Evolutionary conservation across 2,329 filamentous ascomycete genomes (phyloP).

Genomic region (Arthrobotrys megalospora): DNA sequence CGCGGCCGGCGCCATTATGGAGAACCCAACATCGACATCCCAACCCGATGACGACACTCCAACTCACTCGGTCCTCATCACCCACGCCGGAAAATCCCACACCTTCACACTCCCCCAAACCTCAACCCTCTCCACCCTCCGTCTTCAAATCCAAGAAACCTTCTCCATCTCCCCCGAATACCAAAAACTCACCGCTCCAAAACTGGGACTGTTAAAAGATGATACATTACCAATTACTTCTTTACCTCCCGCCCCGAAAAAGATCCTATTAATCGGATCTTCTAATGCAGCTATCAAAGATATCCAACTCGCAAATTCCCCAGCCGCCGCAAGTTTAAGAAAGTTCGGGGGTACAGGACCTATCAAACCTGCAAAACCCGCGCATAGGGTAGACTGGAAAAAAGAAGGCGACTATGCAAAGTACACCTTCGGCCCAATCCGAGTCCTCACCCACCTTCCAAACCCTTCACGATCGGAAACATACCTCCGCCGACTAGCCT

Average conservation of each 20-base stretch:
- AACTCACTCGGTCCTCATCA: conserved; percentile 67
- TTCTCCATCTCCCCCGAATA: conserved; percentile 74
- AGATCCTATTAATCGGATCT: conserved; percentile 72
- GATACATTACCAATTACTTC: conserved; percentile 71
- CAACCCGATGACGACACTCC: conserved; percentile 65
- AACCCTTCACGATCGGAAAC: conserved; percentile 78
- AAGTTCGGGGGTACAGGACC: conserved; percentile 67
- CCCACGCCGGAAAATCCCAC: conserved; percentile 70
- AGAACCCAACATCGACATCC: conserved; percentile 5
- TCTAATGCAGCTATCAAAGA: conserved; percentile 71
- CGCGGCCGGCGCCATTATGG: too few species aligned
- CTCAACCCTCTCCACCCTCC: conserved; percentile 74
- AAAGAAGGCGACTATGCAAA: conserved; percentile 73
- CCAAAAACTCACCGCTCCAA: conserved; percentile 79
- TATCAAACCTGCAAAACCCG: conserved; percentile 68
- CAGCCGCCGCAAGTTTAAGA: conserved; percentile 62
- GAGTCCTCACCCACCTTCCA: conserved; percentile 83
- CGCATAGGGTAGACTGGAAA: conserved; percentile 68
- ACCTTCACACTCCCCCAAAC: conserved; percentile 69
- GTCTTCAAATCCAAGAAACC: conserved; percentile 72
- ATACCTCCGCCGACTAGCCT: conserved; percentile 81
- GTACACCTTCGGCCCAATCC: conserved; percentile 86
- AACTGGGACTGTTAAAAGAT: conserved; percentile 76
- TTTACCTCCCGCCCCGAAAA: conserved; percentile 74
- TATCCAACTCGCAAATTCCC: conserved; percentile 64